A percentile compares a stretch with the other conserved stretches of the same genome.
These are phyloP conservation scores for Penicillium psychrofluorescens DNA, from an alignment of 495 filamentous ascomycete species.

Conservation along the genomic window DNA sequence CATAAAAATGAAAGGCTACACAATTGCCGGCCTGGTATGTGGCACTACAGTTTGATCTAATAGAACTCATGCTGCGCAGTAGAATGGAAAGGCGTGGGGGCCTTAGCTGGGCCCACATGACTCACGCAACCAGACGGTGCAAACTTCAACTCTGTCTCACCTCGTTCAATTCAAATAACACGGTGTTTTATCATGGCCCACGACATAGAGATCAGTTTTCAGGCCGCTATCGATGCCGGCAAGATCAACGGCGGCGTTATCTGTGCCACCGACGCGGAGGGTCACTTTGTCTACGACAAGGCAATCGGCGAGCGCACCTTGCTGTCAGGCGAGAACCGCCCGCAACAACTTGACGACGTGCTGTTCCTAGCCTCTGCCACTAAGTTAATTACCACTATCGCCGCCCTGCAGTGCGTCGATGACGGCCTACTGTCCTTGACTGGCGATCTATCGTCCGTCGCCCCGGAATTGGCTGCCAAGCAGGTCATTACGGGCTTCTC, in stretches of 20 bases:
- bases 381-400: conserved; percentile 18
- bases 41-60: too few species aligned
- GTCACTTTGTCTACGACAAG: conserved; percentile 21
- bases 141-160: too few species aligned
- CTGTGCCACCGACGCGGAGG: conserved; percentile 13
- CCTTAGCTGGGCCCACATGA: too few species aligned
- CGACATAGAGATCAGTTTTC: conserved; percentile 18
- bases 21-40: too few species aligned
- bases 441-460: conserved; percentile 25
- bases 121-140: too few species aligned
- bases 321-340: conserved; percentile 29
- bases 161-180: too few species aligned
- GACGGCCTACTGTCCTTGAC: conserved; percentile 33
- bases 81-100: too few species aligned
- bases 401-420: conserved; percentile 42
- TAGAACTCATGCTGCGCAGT: too few species aligned
- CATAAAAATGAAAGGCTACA: too few species aligned
- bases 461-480: conserved; percentile 33
- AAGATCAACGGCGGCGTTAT: conserved; percentile 20
- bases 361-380: conserved; percentile 22
- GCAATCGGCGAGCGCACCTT: conserved; percentile 23
- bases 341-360: conserved; percentile 24
- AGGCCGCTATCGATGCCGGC: conserved; percentile 19
- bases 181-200: background rate
- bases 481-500: conserved; percentile 33